Evolutionary conservation across 1,284 basidiomycete genomes (phyloP).

Genomic region (Pterulicium gracile): DNA sequence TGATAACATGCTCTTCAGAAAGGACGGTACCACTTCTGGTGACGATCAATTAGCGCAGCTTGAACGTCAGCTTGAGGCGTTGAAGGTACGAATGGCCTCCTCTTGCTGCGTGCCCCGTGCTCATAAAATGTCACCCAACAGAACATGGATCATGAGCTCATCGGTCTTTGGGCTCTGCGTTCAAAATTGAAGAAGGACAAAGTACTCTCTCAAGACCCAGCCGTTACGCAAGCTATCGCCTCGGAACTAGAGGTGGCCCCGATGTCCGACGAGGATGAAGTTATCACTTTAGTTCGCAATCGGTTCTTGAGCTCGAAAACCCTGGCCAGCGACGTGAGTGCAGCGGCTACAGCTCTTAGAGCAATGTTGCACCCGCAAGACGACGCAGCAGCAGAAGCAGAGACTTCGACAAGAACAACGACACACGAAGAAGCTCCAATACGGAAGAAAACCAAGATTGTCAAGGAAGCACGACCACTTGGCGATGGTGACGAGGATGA

Average conservation of each 20-base stretch:
- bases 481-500: not conserved
- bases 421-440: slow-evolving; percentile 18
- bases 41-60: slow-evolving; percentile 20
- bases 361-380: slow-evolving; percentile 28
- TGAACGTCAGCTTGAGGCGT: slow-evolving; percentile 55
- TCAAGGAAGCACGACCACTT: no score
- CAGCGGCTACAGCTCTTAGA: slow-evolving; percentile 40
- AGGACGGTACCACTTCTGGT: not conserved
- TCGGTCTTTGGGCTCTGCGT: slow-evolving; percentile 53
- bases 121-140: slow-evolving; percentile 19
- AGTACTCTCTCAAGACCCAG: slow-evolving; percentile 33
- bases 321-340: slow-evolving; percentile 50
- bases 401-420: slow-evolving; percentile 11
- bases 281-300: slow-evolving; percentile 50
- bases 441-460: slow-evolving; percentile 9
- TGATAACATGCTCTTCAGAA: not conserved
- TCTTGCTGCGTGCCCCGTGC: slow-evolving; percentile 17
- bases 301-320: slow-evolving; percentile 70
- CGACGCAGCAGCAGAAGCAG: slow-evolving; percentile 14
- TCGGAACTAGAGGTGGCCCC: slow-evolving; percentile 27
- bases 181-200: slow-evolving; percentile 72
- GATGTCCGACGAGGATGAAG: slow-evolving; percentile 31
- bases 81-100: slow-evolving; percentile 35
- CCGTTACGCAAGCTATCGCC: slow-evolving; percentile 32
- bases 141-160: slow-evolving; percentile 46